Percentiles rank a stretch among this genome's conserved stretches.
Evolutionary conservation across 169 alveolate genomes (phyloP).

Genomic region (Plasmodium chabaudi): DNA sequence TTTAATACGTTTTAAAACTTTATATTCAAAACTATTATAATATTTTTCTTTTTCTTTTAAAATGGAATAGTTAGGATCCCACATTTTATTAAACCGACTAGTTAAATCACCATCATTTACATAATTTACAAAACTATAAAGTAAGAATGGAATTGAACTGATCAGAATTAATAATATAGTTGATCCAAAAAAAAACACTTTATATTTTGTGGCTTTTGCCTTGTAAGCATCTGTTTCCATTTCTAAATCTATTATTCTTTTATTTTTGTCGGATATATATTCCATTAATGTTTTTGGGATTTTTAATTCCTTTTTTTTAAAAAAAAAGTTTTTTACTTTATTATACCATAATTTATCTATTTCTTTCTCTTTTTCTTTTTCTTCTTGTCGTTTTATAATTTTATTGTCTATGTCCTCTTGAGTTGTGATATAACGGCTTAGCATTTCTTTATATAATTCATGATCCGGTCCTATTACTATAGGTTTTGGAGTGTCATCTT

Average conservation of each 20-base stretch:
- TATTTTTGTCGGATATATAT: conserved; percentile 26
- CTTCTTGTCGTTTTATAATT: neutral
- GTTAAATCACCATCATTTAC: too few relatives aligned
- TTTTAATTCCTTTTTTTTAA: neutral
- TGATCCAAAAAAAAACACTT: neutral
- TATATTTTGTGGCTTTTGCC: neutral
- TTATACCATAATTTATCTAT: neutral
- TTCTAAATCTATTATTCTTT: conserved; percentile 15
- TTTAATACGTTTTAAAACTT: too few relatives aligned
- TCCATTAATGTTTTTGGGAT: conserved; percentile 26
- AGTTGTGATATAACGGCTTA: too few relatives aligned
- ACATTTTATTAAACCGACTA: too few relatives aligned
- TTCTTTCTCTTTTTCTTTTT: neutral
- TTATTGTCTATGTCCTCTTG: too few relatives aligned
- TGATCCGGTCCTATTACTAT: too few relatives aligned
- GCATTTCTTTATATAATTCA: too few relatives aligned
- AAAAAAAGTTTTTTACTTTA: conserved; percentile 7
- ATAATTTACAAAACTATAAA: neutral
- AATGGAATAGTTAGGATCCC: too few relatives aligned
- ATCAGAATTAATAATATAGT: neutral
- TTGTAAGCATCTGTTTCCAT: neutral
- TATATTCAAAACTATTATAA: too few relatives aligned
- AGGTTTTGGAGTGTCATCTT: too few relatives aligned
- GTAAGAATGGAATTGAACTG: neutral
- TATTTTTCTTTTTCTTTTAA: too few relatives aligned